Percentiles rank a stretch among this genome's conserved stretches.
Evolutionary conservation across 2,329 filamentous ascomycete species (phyloP).

Genomic region (Coleophoma crateriformis): DNA sequence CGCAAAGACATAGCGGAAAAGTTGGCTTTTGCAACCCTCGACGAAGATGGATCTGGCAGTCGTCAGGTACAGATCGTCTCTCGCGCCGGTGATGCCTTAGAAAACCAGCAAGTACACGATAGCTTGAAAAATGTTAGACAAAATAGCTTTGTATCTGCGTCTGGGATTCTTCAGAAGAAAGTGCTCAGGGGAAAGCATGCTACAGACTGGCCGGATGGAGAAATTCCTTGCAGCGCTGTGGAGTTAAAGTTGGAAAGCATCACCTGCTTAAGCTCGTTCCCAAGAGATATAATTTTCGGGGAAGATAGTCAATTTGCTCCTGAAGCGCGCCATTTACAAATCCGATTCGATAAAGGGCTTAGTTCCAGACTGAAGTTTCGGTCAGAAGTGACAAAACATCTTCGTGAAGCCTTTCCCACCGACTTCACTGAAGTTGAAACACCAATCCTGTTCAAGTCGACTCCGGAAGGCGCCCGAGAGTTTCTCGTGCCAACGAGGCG

Average conservation of each 20-base stretch:
- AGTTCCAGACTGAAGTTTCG: slow-evolving; percentile 66
- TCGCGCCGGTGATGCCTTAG: slow-evolving; percentile 1
- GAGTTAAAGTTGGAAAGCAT: slow-evolving; percentile 61
- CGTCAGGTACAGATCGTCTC: slow-evolving; percentile 38
- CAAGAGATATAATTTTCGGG: slow-evolving; percentile 71
- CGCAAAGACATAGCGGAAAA: slow-evolving; percentile 62
- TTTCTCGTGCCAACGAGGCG: slow-evolving; percentile 86
- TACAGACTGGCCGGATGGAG: slow-evolving; percentile 1
- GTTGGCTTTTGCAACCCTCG: slow-evolving; percentile 61
- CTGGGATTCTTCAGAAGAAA: slow-evolving; percentile 27
- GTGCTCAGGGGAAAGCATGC: slow-evolving; percentile 13
- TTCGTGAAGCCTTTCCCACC: slow-evolving; percentile 30
- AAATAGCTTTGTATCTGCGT: slow-evolving; percentile 47
- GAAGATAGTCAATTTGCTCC: slow-evolving; percentile 65
- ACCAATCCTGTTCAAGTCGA: slow-evolving; percentile 93
- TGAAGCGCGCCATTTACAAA: slow-evolving; percentile 74
- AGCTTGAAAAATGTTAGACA: slow-evolving; percentile 40
- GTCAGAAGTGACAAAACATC: slow-evolving; percentile 47
- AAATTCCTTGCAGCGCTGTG: slow-evolving; percentile 20
- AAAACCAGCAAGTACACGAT: slow-evolving; percentile 26
- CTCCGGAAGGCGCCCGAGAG: slow-evolving; percentile 89
- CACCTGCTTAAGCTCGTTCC: slow-evolving; percentile 65
- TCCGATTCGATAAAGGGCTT: slow-evolving; percentile 67
- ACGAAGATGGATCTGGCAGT: neutral
- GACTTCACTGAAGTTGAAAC: slow-evolving; percentile 67